phyloP scores from a whole-genome alignment of 2,329 filamentous ascomycete species.

The Amauroascus niger region DNA sequence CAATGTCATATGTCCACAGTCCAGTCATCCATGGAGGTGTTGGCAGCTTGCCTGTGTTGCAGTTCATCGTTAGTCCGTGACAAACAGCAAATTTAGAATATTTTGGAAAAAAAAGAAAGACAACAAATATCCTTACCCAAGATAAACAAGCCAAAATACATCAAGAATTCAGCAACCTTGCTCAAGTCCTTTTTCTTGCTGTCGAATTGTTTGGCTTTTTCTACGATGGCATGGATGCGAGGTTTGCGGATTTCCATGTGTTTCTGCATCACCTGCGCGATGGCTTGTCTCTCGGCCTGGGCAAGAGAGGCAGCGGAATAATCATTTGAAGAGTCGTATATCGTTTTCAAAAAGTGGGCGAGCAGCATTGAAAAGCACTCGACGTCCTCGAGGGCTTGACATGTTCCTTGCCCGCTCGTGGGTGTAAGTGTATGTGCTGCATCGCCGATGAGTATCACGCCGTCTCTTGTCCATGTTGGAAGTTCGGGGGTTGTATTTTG shows the following conservation, averaged over 20 bases:
- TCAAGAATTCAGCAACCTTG: constrained; percentile 29
- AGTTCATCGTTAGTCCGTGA: neutral
- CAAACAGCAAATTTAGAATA: neutral
- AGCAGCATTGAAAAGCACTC: constrained; percentile 40
- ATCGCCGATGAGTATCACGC: constrained; percentile 48
- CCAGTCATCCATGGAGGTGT: constrained; percentile 14
- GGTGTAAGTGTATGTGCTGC: constrained; percentile 49
- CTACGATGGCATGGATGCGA: constrained; percentile 27
- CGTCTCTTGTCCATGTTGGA: constrained; percentile 39
- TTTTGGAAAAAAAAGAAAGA: neutral
- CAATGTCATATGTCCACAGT: constrained; percentile 15
- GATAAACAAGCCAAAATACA: constrained; percentile 33
- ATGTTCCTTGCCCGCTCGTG: constrained; percentile 46
- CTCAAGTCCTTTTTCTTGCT: constrained; percentile 29
- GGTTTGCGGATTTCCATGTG: constrained; percentile 31
- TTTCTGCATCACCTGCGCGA: constrained; percentile 25
- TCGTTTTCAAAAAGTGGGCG: constrained; percentile 22
- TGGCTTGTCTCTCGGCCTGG: constrained; percentile 16
- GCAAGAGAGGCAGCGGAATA: neutral
- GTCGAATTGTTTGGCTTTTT: constrained; percentile 27
- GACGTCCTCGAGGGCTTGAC: constrained; percentile 48
- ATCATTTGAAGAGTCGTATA: constrained; percentile 9
- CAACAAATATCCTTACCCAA: constrained; percentile 19
- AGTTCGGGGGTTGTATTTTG: constrained; percentile 42
- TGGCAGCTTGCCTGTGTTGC: constrained; percentile 12